Evolutionary conservation across 2,329 filamentous ascomycete species (phyloP).

Genomic region (Calonectria montana): DNA sequence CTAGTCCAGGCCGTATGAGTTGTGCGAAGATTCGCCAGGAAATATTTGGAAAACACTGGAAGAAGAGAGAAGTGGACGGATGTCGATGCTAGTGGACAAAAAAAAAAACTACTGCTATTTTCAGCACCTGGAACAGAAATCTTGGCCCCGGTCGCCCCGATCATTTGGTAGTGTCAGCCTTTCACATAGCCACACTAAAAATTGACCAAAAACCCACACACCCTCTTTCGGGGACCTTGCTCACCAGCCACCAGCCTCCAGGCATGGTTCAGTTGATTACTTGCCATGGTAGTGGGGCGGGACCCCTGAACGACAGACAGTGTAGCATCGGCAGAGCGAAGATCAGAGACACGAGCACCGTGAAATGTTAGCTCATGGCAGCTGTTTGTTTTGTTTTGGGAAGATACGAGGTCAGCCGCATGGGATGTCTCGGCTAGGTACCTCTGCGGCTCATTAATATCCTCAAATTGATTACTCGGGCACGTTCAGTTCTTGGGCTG

Average conservation of each 20-base stretch:
- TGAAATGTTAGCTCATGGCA: not conserved
- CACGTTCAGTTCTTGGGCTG: not conserved
- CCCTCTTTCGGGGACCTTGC: conserved; percentile 19
- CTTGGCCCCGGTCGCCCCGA: not conserved
- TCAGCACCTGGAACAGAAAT: conserved; percentile 22
- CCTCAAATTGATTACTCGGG: not conserved
- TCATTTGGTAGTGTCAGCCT: conserved; percentile 27
- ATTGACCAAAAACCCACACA: conserved; percentile 11
- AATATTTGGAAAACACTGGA: not conserved
- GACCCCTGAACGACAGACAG: conserved; percentile 19
- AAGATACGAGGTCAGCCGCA: not conserved
- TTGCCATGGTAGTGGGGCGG: conserved; percentile 1
- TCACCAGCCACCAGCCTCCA: not conserved
- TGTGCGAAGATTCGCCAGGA: not conserved
- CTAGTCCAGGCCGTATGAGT: not conserved
- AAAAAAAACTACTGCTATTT: conserved; percentile 34
- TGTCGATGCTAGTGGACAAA: not conserved
- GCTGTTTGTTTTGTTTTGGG: too few relatives aligned
- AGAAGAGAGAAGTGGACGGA: not conserved
- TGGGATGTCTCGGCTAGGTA: not conserved
- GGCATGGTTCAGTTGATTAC: conserved; percentile 8
- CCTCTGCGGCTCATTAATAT: not conserved
- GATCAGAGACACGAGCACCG: not conserved
- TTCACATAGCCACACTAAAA: conserved; percentile 39
- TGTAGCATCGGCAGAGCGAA: not conserved